These are phyloP conservation scores for Paraglomus brasilianum DNA, from an alignment of 192 early-diverging fungal species.

Conservation along the genomic window DNA sequence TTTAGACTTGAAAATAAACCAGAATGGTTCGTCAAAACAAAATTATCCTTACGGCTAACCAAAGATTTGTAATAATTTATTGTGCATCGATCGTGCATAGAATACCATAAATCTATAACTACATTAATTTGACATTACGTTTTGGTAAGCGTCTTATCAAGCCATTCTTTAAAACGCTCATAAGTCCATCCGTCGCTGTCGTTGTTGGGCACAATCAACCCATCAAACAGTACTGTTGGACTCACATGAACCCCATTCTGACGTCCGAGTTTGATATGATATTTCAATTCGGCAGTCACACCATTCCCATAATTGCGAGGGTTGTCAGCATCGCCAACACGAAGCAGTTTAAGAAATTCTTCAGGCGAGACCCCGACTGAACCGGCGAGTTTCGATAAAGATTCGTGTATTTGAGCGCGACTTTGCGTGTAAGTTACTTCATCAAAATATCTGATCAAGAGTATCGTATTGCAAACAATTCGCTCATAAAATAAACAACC, in stretches of 20 bases:
- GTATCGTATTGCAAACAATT: background rate
- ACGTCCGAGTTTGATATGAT: conserved; percentile 63
- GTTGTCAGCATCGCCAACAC: conserved; percentile 37
- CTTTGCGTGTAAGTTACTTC: conserved; percentile 57
- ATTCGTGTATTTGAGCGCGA: conserved; percentile 53
- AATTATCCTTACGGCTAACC: too few species aligned
- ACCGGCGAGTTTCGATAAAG: conserved; percentile 50
- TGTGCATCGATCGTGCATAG: too few species aligned
- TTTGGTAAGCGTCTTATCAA: conserved; percentile 44
- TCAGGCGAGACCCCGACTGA: conserved; percentile 49
- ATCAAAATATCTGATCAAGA: conserved; percentile 54
- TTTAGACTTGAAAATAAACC: too few species aligned
- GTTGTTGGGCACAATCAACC: conserved; percentile 56
- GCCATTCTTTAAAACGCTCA: conserved; percentile 63
- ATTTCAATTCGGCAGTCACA: conserved; percentile 68
- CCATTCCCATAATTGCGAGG: conserved; percentile 66
- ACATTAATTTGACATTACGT: background rate
- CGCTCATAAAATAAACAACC: background rate
- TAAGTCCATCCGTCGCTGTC: conserved; percentile 69
- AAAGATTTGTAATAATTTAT: too few species aligned
- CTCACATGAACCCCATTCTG: conserved; percentile 75
- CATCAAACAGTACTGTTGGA: conserved; percentile 72
- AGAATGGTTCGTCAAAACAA: too few species aligned
- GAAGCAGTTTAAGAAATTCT: conserved; percentile 45
- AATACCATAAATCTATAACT: too few species aligned